Conservation (phyloP, 1,284 basidiomycete species). For the Marasmius fiardii region DNA sequence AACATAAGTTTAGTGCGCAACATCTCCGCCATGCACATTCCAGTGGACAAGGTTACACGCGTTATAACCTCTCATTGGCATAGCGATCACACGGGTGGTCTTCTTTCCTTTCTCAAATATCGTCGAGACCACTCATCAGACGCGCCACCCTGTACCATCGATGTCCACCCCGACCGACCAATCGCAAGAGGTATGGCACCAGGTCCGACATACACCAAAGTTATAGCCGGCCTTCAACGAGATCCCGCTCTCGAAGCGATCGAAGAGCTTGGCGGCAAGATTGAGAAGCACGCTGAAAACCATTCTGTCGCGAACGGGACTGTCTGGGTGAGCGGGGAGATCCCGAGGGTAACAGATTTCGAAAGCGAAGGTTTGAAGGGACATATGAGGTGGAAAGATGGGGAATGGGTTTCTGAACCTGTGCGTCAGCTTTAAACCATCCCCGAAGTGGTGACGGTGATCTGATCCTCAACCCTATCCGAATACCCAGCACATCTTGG, state of each 20-base stretch:
- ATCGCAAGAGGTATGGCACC: constrained; percentile 71
- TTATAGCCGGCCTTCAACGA: constrained; percentile 55
- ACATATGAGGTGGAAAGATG: constrained; percentile 60
- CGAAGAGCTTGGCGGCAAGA: constrained; percentile 45
- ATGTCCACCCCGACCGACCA: constrained; percentile 75
- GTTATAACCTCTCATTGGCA: constrained; percentile 83
- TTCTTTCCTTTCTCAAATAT: constrained; percentile 57
- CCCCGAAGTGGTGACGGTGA: neutral
- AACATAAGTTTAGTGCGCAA: constrained; percentile 69
- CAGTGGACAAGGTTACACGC: constrained; percentile 52
- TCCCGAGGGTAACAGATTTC: constrained; percentile 64
- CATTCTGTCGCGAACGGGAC: constrained; percentile 61
- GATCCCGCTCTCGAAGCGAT: constrained; percentile 76
- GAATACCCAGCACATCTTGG: constrained; percentile 68
- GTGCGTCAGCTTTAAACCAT: constrained; percentile 40
- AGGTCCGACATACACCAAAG: constrained; percentile 50
- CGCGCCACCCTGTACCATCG: constrained; percentile 47
- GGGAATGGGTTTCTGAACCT: constrained; percentile 57
- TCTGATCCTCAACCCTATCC: too few relatives aligned
- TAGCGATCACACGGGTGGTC: constrained; percentile 75
- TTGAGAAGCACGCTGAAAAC: constrained; percentile 53
- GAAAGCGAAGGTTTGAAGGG: constrained; percentile 63
- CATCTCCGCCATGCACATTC: constrained; percentile 54
- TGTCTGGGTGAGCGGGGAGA: constrained; percentile 78
- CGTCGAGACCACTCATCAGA: constrained; percentile 22